These are phyloP conservation scores for Blepharisma stoltei DNA, from an alignment of 73 alveolate species.

Conservation along the genomic window DNA sequence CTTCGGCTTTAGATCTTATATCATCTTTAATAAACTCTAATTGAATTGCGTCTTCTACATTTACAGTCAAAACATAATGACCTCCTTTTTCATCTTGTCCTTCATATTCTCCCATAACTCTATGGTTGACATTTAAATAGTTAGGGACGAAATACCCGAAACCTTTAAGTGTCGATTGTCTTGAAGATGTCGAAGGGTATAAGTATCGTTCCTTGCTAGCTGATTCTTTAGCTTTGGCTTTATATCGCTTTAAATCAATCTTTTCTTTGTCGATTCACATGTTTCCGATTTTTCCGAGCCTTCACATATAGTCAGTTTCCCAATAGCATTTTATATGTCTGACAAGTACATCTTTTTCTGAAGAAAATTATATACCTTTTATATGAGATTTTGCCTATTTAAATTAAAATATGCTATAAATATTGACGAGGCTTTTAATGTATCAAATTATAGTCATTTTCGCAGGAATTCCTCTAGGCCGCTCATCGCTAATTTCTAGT, in stretches of 20 bases:
- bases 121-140: constrained; percentile 30
- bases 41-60: constrained; percentile 33
- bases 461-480: constrained; percentile 23
- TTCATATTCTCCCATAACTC: constrained; percentile 35
- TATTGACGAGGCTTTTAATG: no score
- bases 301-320: constrained; percentile 57
- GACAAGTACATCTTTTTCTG: constrained; percentile 37
- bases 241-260: constrained; percentile 14
- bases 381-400: no score
- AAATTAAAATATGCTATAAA: no score
- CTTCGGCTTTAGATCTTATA: constrained; percentile 39
- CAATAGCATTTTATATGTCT: constrained; percentile 49
- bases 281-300: constrained; percentile 30
- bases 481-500: constrained; percentile 1
- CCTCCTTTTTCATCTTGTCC: constrained; percentile 28
- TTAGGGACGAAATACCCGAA: constrained; percentile 43
- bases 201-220: neutral
- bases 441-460: constrained; percentile 15
- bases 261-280: constrained; percentile 22
- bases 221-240: neutral
- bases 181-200: constrained; percentile 23
- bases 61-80: constrained; percentile 29
- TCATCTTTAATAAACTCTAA: constrained; percentile 32
- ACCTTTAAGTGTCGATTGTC: constrained; percentile 25
- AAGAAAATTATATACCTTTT: no score